phyloP scores from a whole-genome alignment of 2,329 filamentous ascomycete genomes.

The Penicillium sp. region DNA sequence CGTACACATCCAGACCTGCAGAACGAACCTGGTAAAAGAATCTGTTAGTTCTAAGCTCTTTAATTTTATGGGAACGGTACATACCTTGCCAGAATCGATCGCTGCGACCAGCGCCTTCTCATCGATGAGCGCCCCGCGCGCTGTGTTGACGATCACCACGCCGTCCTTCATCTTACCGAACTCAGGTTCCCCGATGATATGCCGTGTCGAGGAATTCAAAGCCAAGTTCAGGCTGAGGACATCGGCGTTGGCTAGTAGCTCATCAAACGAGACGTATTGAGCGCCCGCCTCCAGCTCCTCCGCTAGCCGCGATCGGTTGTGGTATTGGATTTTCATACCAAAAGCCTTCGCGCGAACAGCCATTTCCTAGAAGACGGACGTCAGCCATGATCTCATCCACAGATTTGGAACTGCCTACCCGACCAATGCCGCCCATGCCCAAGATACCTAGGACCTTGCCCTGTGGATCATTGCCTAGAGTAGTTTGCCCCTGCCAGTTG shows the following conservation, averaged over 20 bases:
- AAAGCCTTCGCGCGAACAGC: constrained; percentile 46
- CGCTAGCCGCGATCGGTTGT: constrained; percentile 45
- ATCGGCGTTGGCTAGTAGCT: constrained; percentile 46
- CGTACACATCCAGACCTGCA: constrained; percentile 48
- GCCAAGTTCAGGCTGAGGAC: constrained; percentile 48
- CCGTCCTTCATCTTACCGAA: constrained; percentile 48
- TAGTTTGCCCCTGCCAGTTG: constrained; percentile 43
- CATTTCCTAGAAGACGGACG: constrained; percentile 41
- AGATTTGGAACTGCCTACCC: constrained; percentile 31
- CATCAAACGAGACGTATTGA: constrained; percentile 47
- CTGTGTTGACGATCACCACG: constrained; percentile 46
- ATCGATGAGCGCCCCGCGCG: constrained; percentile 46
- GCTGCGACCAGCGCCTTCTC: constrained; percentile 48
- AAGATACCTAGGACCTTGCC: constrained; percentile 48
- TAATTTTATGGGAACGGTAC: not conserved
- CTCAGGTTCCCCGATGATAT: constrained; percentile 48
- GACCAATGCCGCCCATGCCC: constrained; percentile 50
- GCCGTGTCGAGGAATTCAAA: constrained; percentile 45
- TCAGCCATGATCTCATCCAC: constrained; percentile 1
- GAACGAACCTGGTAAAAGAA: constrained; percentile 35
- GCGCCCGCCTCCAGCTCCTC: constrained; percentile 43
- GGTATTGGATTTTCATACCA: constrained; percentile 49
- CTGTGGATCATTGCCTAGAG: constrained; percentile 46
- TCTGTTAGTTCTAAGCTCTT: constrained; percentile 1
- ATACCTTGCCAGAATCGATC: constrained; percentile 46